These are phyloP conservation scores for Boletellus emodensis DNA, from an alignment of 768 basidiomycete species.

Conservation along the genomic window DNA sequence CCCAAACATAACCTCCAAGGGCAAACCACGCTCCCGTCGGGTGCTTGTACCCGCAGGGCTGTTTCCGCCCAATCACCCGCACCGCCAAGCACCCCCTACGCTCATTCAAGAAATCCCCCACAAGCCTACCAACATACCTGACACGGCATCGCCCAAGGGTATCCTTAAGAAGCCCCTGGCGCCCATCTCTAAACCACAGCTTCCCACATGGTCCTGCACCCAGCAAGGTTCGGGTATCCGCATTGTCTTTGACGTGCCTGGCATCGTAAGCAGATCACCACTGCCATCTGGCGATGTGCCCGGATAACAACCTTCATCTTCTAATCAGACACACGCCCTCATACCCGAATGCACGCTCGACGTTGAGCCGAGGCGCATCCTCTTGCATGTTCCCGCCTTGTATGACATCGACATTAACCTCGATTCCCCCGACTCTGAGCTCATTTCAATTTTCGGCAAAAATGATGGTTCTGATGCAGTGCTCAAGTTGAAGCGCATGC, in stretches of 20 bases:
- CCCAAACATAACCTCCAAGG: slow-evolving; percentile 77
- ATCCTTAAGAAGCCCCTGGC: slow-evolving; percentile 37
- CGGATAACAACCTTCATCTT: slow-evolving; percentile 1
- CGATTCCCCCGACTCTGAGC: slow-evolving; percentile 50
- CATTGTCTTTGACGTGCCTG: slow-evolving; percentile 52
- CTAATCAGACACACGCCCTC: slow-evolving; percentile 41
- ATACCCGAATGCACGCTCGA: slow-evolving; percentile 55
- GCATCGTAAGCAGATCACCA: slow-evolving; percentile 44
- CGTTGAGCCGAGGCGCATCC: slow-evolving; percentile 57
- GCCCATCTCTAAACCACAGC: slow-evolving; percentile 6
- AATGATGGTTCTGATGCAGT: slow-evolving; percentile 22
- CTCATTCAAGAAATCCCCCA: slow-evolving; percentile 33
- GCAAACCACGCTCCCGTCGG: slow-evolving; percentile 55
- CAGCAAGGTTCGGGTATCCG: slow-evolving; percentile 40
- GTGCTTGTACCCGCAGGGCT: slow-evolving; percentile 51
- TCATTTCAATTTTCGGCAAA: slow-evolving; percentile 30
- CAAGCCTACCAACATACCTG: slow-evolving; percentile 38
- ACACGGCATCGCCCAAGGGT: slow-evolving; percentile 33
- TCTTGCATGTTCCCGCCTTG: slow-evolving; percentile 45
- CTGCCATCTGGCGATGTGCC: slow-evolving; percentile 3
- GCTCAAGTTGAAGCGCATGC: slow-evolving; percentile 53
- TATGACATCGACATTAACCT: slow-evolving; percentile 58
- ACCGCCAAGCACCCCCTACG: slow-evolving; percentile 8
- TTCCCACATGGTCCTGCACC: slow-evolving; percentile 53
- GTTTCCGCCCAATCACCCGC: slow-evolving; percentile 26